Conservation (phyloP, 441 rosid genomes). For the Syzygium malaccense region DNA sequence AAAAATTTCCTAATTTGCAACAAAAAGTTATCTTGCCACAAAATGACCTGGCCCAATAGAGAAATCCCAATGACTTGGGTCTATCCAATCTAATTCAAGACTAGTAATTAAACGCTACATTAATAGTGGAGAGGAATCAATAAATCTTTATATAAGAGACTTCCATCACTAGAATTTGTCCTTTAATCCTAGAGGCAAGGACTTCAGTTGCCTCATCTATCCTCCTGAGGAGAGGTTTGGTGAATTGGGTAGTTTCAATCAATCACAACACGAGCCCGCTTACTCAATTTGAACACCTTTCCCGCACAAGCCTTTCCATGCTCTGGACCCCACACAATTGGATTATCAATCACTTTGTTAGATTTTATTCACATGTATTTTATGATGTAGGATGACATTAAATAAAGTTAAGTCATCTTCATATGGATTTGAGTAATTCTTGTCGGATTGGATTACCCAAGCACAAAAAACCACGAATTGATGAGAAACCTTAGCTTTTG, state of each 20-base stretch:
- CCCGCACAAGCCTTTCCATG: not conserved
- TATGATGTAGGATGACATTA: not conserved
- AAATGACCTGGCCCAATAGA: no score
- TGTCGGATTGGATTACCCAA: not conserved
- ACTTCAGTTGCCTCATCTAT: no score
- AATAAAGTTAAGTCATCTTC: not conserved
- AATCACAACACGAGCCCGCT: not conserved
- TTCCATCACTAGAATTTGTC: no score
- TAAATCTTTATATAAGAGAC: no score
- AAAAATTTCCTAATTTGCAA: no score
- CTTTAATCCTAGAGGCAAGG: no score
- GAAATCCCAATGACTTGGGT: no score
- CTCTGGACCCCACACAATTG: not conserved
- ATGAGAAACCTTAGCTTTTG: not conserved
- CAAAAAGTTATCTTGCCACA: no score
- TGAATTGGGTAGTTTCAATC: not conserved
- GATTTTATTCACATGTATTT: not conserved
- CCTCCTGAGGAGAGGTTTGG: no score
- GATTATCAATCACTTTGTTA: not conserved
- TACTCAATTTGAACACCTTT: not conserved
- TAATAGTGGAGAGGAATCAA: no score
- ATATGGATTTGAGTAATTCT: not conserved
- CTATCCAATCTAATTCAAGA: no score
- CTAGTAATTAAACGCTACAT: no score
- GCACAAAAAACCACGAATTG: not conserved